These are phyloP conservation scores for Naganishia albida DNA, from an alignment of 1,284 basidiomycete species.

Conservation along the genomic window DNA sequence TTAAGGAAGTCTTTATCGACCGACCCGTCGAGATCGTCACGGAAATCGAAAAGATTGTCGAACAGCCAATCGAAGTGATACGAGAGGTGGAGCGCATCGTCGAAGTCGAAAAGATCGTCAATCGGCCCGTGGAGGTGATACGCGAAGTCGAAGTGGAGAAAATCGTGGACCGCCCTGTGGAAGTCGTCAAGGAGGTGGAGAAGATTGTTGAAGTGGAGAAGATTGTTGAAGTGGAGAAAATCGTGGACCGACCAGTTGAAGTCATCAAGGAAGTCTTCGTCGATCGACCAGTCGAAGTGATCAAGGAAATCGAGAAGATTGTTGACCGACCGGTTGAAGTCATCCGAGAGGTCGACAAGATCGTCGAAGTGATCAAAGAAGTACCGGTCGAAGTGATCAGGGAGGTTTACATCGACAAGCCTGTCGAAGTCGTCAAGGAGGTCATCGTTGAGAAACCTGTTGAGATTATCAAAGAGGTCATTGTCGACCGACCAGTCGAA, in stretches of 20 bases:
- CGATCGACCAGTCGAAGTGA: slow-evolving; percentile 35
- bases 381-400: slow-evolving; percentile 33
- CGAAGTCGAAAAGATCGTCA: slow-evolving; percentile 43
- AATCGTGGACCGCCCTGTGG: slow-evolving; percentile 38
- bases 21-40: slow-evolving; percentile 42
- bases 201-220: slow-evolving; percentile 41
- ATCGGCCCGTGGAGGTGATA: slow-evolving; percentile 39
- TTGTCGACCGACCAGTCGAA: slow-evolving; percentile 45
- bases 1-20: slow-evolving; percentile 36
- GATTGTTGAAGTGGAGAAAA: slow-evolving; percentile 36
- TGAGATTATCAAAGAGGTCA: slow-evolving; percentile 40
- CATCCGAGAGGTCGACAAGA: slow-evolving; percentile 36
- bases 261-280: slow-evolving; percentile 38
- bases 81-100: slow-evolving; percentile 42
- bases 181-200: slow-evolving; percentile 38
- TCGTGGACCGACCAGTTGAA: slow-evolving; percentile 37
- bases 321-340: slow-evolving; percentile 36
- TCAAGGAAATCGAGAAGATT: slow-evolving; percentile 25
- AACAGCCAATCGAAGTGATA: slow-evolving; percentile 35
- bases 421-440: slow-evolving; percentile 10
- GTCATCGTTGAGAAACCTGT: slow-evolving; percentile 43
- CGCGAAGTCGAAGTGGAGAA: slow-evolving; percentile 41
- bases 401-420: slow-evolving; percentile 43
- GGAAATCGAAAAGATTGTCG: slow-evolving; percentile 40
- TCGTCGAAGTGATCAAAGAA: slow-evolving; percentile 37